Evolutionary conservation across 208 protist species (phyloP), one percentile per base, ranked within the genome.

Genomic region (Tetramitus jugosus): DNA sequence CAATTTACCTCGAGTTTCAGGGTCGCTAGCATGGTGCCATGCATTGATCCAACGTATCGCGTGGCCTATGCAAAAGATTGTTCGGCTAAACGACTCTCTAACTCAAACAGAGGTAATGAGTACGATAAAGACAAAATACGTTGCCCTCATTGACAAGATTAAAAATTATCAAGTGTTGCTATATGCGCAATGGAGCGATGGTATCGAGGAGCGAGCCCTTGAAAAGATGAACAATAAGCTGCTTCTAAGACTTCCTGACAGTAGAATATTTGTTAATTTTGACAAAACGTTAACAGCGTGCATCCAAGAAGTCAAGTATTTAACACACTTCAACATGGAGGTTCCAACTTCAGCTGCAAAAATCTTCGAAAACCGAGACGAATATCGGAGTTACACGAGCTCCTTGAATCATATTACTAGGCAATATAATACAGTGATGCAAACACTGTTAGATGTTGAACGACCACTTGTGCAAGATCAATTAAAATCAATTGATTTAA

Each of bases 1-100:
- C 82, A 98, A 98, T 84, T 93, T 98, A 81, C 96, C 97, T 13
- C 91, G 91, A 14, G 87, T 98, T n/a, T 93, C 96, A 3, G 96
- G 95, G 31, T 81, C 92, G 35, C 95, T 98, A 75, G 91, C 95
- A 81, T 98, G 96, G 96, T 94, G 92, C 65, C 91, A 92, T 64
- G 94, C 92, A 14, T 89, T 99, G 68, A 98, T 97, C 79, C 87
- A 96, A 80, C 85, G 93, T 60, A 88, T 98, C 60, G 98, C 98
- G 85, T 95, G 93, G 84, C 90, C 96, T 4, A 95, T 98, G 42
- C 74, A 97, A 75, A 89, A 90, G 52, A 97, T 99, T 77, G 88
- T 97, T 81, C 79, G 86, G 65, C 86, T 96, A 74, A 87, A 90
- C 20, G 81, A 90, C 20, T 81, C 96, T 43, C 14, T 69, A 45